These are phyloP conservation scores for Paxillus involutus DNA, from an alignment of 768 basidiomycete species.

Conservation along the genomic window DNA sequence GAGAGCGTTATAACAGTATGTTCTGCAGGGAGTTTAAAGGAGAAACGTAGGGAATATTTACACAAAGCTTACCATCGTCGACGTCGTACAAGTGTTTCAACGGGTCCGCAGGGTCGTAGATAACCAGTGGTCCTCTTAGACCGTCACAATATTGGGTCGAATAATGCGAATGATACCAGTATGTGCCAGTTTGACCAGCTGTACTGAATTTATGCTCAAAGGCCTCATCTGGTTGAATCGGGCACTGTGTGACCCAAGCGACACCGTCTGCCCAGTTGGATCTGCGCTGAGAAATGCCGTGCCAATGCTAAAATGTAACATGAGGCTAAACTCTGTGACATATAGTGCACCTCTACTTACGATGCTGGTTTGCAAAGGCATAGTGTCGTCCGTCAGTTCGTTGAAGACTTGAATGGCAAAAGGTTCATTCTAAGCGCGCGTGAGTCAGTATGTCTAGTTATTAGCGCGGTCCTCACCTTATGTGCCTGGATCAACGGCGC, in stretches of 20 bases:
- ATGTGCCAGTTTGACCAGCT: slow-evolving; percentile 40
- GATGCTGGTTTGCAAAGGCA: slow-evolving; percentile 48
- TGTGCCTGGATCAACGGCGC: slow-evolving; percentile 44
- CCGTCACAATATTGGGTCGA: slow-evolving; percentile 42
- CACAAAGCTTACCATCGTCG: slow-evolving; percentile 37
- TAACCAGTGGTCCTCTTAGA: slow-evolving; percentile 41
- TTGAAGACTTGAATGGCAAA: slow-evolving; percentile 47
- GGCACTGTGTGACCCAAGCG: slow-evolving; percentile 45
- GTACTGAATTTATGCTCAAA: slow-evolving; percentile 38
- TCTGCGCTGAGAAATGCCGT: slow-evolving; percentile 26
- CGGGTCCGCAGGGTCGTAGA: slow-evolving; percentile 47
- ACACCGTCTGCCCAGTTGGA: slow-evolving; percentile 37
- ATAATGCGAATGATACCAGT: slow-evolving; percentile 48
- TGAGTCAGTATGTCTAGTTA: neutral
- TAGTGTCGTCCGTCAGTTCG: slow-evolving; percentile 42
- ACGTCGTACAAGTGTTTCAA: slow-evolving; percentile 42
- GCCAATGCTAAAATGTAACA: slow-evolving; percentile 30
- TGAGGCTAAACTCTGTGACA: slow-evolving; percentile 12
- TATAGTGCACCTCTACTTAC: slow-evolving; percentile 14
- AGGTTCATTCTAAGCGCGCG: slow-evolving; percentile 30
- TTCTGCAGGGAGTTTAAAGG: slow-evolving; percentile 17
- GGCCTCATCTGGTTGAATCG: slow-evolving; percentile 32
- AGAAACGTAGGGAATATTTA: neutral
- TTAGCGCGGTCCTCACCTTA: slow-evolving; percentile 24
- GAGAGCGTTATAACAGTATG: slow-evolving; percentile 48